These are phyloP conservation scores for Macadamia tetraphylla DNA, from an alignment of 164 flowering plant species.

Conservation along the genomic window DNA sequence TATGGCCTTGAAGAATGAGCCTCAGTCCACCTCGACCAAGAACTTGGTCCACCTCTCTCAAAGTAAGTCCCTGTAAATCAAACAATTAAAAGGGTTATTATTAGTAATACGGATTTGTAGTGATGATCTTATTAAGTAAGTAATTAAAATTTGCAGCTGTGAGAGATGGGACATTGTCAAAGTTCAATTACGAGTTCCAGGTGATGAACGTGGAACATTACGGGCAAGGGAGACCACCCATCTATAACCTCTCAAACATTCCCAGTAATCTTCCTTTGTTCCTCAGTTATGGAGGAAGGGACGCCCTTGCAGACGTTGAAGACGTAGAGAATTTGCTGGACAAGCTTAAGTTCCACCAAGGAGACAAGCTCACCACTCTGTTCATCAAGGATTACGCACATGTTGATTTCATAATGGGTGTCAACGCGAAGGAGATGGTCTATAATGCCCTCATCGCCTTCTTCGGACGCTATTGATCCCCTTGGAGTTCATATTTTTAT, in stretches of 20 bases:
- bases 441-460: slow-evolving; percentile 43
- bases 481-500: too few relatives aligned
- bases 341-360: slow-evolving; percentile 50
- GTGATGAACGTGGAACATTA: slow-evolving; percentile 39
- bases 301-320: slow-evolving; percentile 44
- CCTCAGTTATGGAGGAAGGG: slow-evolving; percentile 65
- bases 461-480: slow-evolving; percentile 27
- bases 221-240: slow-evolving; percentile 43
- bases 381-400: slow-evolving; percentile 58
- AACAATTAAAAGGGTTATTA: too few relatives aligned
- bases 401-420: slow-evolving; percentile 65
- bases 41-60: slow-evolving; percentile 2
- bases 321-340: slow-evolving; percentile 52
- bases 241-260: slow-evolving; percentile 53
- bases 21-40: slow-evolving; percentile 1
- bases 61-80: background rate
- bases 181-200: slow-evolving; percentile 41
- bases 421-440: slow-evolving; percentile 49
- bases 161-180: slow-evolving; percentile 40
- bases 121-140: too few relatives aligned
- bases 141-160: slow-evolving; percentile 35
- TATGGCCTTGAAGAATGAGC: background rate
- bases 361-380: slow-evolving; percentile 44
- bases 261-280: slow-evolving; percentile 57
- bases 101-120: too few relatives aligned